These are phyloP conservation scores for Dillenia suffruticosa DNA, from an alignment of 164 flowering plant genomes.

Conservation along the genomic window DNA sequence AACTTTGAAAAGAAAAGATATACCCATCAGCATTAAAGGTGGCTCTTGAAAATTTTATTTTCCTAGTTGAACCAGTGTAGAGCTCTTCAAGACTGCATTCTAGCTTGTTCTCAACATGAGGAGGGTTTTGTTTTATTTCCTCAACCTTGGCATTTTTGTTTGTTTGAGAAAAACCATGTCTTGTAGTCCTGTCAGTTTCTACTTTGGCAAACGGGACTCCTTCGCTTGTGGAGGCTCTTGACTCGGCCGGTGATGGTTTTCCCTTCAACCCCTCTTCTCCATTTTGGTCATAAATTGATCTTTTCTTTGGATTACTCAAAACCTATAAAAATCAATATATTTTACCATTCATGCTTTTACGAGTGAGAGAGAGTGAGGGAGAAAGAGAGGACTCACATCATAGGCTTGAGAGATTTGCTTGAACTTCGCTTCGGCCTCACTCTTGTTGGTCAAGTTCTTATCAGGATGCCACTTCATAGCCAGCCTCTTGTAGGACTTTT, in stretches of 20 bases:
- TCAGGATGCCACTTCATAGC: slow-evolving; percentile 46
- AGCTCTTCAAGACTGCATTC: slow-evolving; percentile 62
- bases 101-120: slow-evolving; percentile 47
- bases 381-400: slow-evolving; percentile 15
- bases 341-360: not conserved
- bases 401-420: slow-evolving; percentile 40
- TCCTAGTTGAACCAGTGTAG: slow-evolving; percentile 58
- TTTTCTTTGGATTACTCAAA: slow-evolving; percentile 54
- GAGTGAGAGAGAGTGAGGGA: not conserved
- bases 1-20: not conserved
- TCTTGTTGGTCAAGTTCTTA: slow-evolving; percentile 30
- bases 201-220: slow-evolving; percentile 15
- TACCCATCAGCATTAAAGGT: slow-evolving; percentile 32
- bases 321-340: slow-evolving; percentile 27
- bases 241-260: slow-evolving; percentile 31
- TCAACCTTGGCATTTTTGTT: slow-evolving; percentile 20
- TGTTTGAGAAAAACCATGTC: slow-evolving; percentile 18
- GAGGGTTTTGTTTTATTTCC: slow-evolving; percentile 28
- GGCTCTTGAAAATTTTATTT: slow-evolving; percentile 60
- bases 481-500: slow-evolving; percentile 30
- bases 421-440: slow-evolving; percentile 37
- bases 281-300: slow-evolving; percentile 55
- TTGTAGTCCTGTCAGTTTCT: slow-evolving; percentile 25
- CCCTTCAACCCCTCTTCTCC: slow-evolving; percentile 67
- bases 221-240: slow-evolving; percentile 12